Percentiles rank a stretch among this genome's conserved stretches.
Evolutionary conservation across 192 early-diverging fungal genomes (phyloP).

Genomic region (Gaertneriomyces semiglobifer): DNA sequence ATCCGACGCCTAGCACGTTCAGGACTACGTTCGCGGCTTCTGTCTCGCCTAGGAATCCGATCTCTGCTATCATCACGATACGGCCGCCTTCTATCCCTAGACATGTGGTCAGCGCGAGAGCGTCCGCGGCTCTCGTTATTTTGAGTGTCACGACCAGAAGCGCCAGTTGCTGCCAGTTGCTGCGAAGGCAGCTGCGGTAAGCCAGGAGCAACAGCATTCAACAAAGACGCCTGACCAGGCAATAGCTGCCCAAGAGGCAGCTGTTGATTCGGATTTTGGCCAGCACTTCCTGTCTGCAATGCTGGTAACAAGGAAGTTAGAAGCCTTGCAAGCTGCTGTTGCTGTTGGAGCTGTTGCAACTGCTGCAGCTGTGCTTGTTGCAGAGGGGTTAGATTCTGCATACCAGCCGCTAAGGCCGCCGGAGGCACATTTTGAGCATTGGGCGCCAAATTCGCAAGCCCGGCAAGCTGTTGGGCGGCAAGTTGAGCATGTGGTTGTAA

Average conservation of each 20-base stretch:
- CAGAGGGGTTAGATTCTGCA: constrained; percentile 13
- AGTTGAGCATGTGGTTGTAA: not conserved
- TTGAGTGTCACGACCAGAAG: too few species aligned
- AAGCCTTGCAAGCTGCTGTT: constrained; percentile 26
- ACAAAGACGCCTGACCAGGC: too few species aligned
- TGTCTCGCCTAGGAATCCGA: constrained; percentile 8
- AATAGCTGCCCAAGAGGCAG: constrained; percentile 7
- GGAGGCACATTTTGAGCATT: too few species aligned
- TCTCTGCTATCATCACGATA: constrained; percentile 11
- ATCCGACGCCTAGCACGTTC: constrained; percentile 6
- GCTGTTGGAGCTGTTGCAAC: constrained; percentile 16
- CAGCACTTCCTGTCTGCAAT: constrained; percentile 5
- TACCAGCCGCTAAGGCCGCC: not conserved
- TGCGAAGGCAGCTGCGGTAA: too few species aligned
- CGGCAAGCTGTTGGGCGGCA: not conserved
- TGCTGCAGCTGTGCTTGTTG: constrained; percentile 28
- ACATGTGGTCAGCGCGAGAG: constrained; percentile 11
- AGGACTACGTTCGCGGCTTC: constrained; percentile 23
- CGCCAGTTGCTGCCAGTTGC: too few species aligned
- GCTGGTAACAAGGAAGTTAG: constrained; percentile 17
- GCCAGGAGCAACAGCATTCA: too few species aligned
- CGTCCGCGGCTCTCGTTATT: not conserved
- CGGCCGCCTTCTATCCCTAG: not conserved
- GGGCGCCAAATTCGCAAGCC: too few species aligned
- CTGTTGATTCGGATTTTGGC: constrained; percentile 8